Percentiles rank a stretch among this genome's conserved stretches.
Evolutionary conservation across 2,329 filamentous ascomycete genomes (phyloP).

Genomic region (Xylaria sp.): DNA sequence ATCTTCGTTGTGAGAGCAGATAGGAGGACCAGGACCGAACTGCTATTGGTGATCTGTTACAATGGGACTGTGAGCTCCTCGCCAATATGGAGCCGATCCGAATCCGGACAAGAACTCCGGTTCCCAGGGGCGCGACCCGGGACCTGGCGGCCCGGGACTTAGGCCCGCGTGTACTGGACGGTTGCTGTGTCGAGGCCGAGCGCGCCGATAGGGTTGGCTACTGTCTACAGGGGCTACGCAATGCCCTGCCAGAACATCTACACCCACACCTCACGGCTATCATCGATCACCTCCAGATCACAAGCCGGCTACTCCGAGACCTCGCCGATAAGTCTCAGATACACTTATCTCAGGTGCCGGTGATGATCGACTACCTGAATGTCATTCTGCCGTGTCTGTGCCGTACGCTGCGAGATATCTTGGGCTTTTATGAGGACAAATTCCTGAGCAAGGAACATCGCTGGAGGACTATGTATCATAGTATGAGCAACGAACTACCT

Average conservation of each 20-base stretch:
- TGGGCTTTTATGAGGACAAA: constrained; percentile 61
- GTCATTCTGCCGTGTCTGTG: constrained; percentile 67
- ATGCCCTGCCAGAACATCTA: constrained; percentile 56
- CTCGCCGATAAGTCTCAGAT: constrained; percentile 66
- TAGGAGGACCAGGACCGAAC: constrained; percentile 11
- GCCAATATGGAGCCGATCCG: constrained; percentile 42
- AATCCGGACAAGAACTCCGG: constrained; percentile 37
- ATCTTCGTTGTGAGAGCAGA: constrained; percentile 1
- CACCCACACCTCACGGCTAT: constrained; percentile 61
- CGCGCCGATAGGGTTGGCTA: constrained; percentile 61
- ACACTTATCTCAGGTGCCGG: constrained; percentile 60
- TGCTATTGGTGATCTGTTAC: constrained; percentile 22
- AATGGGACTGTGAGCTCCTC: constrained; percentile 40
- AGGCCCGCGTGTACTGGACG: constrained; percentile 57
- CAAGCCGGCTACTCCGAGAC: constrained; percentile 61
- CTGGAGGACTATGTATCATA: constrained; percentile 70
- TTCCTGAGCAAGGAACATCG: constrained; percentile 59
- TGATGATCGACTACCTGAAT: constrained; percentile 66
- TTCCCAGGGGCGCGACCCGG: constrained; percentile 34
- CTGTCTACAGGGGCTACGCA: constrained; percentile 62
- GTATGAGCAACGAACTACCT: constrained; percentile 63
- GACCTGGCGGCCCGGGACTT: constrained; percentile 42
- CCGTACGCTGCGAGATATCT: constrained; percentile 65
- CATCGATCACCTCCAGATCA: constrained; percentile 59
- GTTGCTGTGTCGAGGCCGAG: constrained; percentile 66